Conservation (phyloP, 176 grass and related monocot species). For the Alopecurus myosuroides region DNA sequence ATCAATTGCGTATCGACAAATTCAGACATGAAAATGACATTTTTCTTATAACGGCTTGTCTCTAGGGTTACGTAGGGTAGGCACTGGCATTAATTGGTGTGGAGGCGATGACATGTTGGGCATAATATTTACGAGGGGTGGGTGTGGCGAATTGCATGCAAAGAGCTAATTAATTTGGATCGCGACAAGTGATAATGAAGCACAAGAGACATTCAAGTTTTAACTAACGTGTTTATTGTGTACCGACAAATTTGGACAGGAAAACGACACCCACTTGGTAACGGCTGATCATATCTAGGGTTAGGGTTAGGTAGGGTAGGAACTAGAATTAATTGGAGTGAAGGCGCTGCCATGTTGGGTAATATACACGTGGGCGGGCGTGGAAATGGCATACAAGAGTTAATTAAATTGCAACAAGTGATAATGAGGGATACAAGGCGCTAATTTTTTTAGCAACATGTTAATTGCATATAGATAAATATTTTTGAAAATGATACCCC, state of each 20-base stretch:
- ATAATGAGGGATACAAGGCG: not conserved
- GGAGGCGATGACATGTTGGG: not conserved
- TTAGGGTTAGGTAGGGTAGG: not conserved
- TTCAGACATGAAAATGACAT: not conserved
- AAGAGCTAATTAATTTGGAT: too few species aligned
- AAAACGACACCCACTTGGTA: not conserved
- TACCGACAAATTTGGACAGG: not conserved
- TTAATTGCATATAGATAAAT: not conserved
- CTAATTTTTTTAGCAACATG: not conserved
- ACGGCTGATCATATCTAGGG: not conserved
- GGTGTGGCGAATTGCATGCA: too few species aligned
- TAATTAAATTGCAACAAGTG: too few species aligned
- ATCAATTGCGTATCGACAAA: too few species aligned
- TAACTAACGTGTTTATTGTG: not conserved
- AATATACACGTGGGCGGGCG: too few species aligned
- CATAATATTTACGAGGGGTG: too few species aligned
- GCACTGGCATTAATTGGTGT: not conserved
- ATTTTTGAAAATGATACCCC: not conserved
- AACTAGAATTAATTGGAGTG: not conserved
- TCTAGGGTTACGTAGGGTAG: not conserved
- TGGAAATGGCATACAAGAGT: too few species aligned
- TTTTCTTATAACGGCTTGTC: not conserved
- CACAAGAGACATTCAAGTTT: not conserved
- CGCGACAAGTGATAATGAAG: too few species aligned
- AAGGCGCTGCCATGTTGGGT: not conserved